Evolutionary conservation across 805 yeast species (phyloP).

Genomic region (Teunomyces pallodes): DNA sequence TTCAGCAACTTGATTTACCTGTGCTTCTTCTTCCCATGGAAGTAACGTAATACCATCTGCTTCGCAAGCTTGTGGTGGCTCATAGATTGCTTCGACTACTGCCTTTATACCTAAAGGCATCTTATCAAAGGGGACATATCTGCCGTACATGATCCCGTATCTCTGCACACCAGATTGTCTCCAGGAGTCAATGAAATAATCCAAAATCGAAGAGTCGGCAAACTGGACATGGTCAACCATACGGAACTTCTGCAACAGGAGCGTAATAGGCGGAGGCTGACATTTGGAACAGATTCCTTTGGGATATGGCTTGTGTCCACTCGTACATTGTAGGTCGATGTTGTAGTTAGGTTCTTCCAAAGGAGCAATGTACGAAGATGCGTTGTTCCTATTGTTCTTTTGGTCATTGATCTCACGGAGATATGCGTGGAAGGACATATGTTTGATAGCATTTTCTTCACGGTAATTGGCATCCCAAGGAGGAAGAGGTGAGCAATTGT

Average conservation of each 20-base stretch:
- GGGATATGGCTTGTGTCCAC: slow-evolving; percentile 94
- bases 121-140: slow-evolving; percentile 70
- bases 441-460: slow-evolving; percentile 76
- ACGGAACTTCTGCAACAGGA: slow-evolving; percentile 85
- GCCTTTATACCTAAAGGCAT: slow-evolving; percentile 95
- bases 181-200: slow-evolving; percentile 89
- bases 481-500: slow-evolving; percentile 91
- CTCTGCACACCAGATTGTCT: slow-evolving; percentile 85
- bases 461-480: slow-evolving; percentile 88
- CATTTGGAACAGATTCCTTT: slow-evolving; percentile 92
- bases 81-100: slow-evolving; percentile 89
- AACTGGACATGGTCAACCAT: slow-evolving; percentile 98
- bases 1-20: slow-evolving; percentile 53
- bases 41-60: slow-evolving; percentile 74
- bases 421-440: slow-evolving; percentile 81
- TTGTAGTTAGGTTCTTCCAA: slow-evolving; percentile 66
- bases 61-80: slow-evolving; percentile 85
- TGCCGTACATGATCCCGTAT: slow-evolving; percentile 80
- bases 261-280: slow-evolving; percentile 92
- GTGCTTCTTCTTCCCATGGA: slow-evolving; percentile 52
- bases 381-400: slow-evolving; percentile 57
- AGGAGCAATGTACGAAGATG: slow-evolving; percentile 74
- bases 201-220: slow-evolving; percentile 67
- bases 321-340: slow-evolving; percentile 62
- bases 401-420: slow-evolving; percentile 67